phyloP scores from a whole-genome alignment of 805 yeast species.

The Crinitomyces ghanaensis region DNA sequence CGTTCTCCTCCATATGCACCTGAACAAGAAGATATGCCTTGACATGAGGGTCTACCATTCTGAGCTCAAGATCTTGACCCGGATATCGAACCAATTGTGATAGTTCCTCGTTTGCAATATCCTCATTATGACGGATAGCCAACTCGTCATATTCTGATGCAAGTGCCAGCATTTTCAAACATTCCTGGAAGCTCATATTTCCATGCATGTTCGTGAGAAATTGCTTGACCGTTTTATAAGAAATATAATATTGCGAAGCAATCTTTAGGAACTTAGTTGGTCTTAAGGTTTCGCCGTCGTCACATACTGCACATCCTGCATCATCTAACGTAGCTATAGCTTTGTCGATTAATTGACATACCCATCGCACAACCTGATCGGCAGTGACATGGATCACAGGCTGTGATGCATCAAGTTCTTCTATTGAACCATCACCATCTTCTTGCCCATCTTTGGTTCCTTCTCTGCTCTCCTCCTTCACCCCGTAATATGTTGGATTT shows the following conservation, averaged over 20 bases:
- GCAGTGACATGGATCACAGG: too few relatives aligned
- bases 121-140: slow-evolving; percentile 89
- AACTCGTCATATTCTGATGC: slow-evolving; percentile 78
- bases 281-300: slow-evolving; percentile 24
- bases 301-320: slow-evolving; percentile 52
- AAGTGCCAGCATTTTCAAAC: slow-evolving; percentile 49
- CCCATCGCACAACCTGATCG: slow-evolving; percentile 26
- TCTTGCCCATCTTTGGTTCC: slow-evolving; percentile 41
- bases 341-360: slow-evolving; percentile 44
- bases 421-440: too few relatives aligned
- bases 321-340: slow-evolving; percentile 56
- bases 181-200: slow-evolving; percentile 42
- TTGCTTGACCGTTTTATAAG: slow-evolving; percentile 76
- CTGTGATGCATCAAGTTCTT: too few relatives aligned
- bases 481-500: slow-evolving; percentile 67
- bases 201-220: slow-evolving; percentile 43
- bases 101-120: slow-evolving; percentile 71
- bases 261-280: slow-evolving; percentile 79
- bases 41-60: slow-evolving; percentile 81
- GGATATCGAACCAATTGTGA: slow-evolving; percentile 55
- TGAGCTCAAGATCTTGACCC: slow-evolving; percentile 29
- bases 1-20: slow-evolving; percentile 56
- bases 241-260: slow-evolving; percentile 83
- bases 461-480: too few relatives aligned
- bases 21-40: slow-evolving; percentile 63